Evolutionary conservation across 768 basidiomycete genomes (phyloP).

Genomic region (Lentinula sp.): DNA sequence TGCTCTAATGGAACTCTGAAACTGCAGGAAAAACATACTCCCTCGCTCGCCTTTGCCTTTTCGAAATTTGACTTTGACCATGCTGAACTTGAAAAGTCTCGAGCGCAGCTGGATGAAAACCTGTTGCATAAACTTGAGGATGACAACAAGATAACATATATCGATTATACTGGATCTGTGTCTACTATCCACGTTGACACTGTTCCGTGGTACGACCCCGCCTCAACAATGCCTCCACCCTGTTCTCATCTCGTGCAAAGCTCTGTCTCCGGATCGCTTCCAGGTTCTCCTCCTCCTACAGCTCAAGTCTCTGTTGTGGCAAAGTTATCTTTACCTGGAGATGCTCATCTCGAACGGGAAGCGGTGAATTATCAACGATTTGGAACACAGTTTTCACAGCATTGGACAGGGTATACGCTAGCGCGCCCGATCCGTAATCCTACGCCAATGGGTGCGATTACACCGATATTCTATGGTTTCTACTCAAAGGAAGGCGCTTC

Average conservation of each 20-base stretch:
- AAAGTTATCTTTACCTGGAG: conserved; percentile 35
- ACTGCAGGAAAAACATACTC: not conserved
- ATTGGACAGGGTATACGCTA: conserved; percentile 45
- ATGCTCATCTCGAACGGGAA: conserved; percentile 32
- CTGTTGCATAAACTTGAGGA: not conserved
- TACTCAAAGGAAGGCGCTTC: conserved; percentile 23
- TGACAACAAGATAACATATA: not conserved
- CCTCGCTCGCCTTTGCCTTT: not conserved
- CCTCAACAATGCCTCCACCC: not conserved
- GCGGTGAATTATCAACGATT: conserved; percentile 39
- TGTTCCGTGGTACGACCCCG: not conserved
- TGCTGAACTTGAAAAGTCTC: not conserved
- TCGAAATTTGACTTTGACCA: not conserved
- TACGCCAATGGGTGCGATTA: conserved; percentile 41
- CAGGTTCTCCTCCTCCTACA: conserved; percentile 23
- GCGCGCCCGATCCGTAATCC: conserved; percentile 35
- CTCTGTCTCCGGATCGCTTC: not conserved
- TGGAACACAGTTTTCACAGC: conserved; percentile 38
- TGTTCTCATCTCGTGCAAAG: not conserved
- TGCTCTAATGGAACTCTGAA: not conserved
- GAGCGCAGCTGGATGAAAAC: not conserved
- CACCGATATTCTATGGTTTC: conserved; percentile 63
- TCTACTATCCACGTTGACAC: not conserved
- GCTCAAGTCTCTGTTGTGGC: conserved; percentile 35
- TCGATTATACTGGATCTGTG: not conserved